phyloP scores from a whole-genome alignment of 495 filamentous ascomycete species.

The Trichoderma parareesei region DNA sequence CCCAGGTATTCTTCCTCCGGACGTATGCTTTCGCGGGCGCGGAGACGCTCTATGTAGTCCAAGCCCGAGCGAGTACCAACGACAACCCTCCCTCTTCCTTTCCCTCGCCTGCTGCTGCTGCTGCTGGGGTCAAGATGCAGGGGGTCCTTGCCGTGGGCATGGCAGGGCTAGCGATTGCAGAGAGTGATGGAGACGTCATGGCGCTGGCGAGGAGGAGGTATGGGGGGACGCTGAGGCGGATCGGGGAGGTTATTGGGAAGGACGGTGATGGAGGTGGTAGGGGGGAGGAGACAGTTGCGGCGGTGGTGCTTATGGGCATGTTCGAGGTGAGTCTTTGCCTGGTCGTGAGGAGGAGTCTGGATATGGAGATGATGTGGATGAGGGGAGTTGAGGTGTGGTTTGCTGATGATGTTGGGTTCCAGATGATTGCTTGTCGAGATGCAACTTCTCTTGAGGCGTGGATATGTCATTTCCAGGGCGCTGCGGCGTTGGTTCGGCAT shows the following conservation, averaged over 20 bases:
- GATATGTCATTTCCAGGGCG: not conserved
- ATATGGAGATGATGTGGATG: not conserved
- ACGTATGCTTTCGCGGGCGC: not conserved
- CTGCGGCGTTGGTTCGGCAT: not conserved
- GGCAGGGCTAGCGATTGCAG: not conserved
- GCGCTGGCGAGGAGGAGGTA: not conserved
- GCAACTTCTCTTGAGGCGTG: not conserved
- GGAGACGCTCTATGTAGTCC: not conserved
- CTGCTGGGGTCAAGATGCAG: not conserved
- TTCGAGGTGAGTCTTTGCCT: not conserved
- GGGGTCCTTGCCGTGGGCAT: not conserved
- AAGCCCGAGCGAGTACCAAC: not conserved
- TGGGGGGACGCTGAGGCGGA: not conserved
- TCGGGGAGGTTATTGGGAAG: not conserved
- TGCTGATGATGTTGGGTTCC: not conserved
- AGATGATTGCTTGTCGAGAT: conserved; percentile 3
- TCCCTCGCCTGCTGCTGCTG: no score
- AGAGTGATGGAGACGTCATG: not conserved
- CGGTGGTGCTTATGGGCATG: not conserved
- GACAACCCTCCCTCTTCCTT: no score
- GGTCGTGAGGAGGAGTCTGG: not conserved
- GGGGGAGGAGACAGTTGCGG: not conserved
- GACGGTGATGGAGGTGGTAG: not conserved
- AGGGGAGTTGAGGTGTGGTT: not conserved
- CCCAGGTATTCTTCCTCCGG: not conserved